Conservation (phyloP, 1,139 yeast genomes). For the Debaryomyces udenii region DNA sequence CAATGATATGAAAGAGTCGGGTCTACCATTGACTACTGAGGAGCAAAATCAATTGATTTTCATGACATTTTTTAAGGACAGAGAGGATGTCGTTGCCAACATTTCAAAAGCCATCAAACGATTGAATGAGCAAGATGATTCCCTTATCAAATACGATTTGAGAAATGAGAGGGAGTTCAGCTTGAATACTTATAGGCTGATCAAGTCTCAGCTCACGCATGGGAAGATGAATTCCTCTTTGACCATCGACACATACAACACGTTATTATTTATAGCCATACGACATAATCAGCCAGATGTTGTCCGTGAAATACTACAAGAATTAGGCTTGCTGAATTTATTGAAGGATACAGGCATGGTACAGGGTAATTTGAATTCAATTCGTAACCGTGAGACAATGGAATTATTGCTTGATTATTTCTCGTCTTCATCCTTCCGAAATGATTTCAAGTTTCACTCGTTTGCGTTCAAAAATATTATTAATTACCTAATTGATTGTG, state of each 20-base stretch:
- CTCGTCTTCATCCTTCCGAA: constrained; percentile 9
- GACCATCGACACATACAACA: constrained; percentile 23
- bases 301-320: constrained; percentile 18
- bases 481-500: constrained; percentile 4
- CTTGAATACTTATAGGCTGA: constrained; percentile 21
- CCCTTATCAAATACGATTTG: background rate
- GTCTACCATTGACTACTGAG: constrained; percentile 29
- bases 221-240: constrained; percentile 15
- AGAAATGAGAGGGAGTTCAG: constrained; percentile 21
- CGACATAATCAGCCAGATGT: constrained; percentile 25
- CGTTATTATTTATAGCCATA: constrained; percentile 30
- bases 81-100: constrained; percentile 21
- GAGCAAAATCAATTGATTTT: constrained; percentile 37
- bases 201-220: constrained; percentile 5
- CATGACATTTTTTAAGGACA: constrained; percentile 36
- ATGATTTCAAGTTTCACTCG: background rate
- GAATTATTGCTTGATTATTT: constrained; percentile 18
- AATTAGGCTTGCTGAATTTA: constrained; percentile 11
- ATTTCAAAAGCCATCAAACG: constrained; percentile 12
- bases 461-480: constrained; percentile 7
- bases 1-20: constrained; percentile 28
- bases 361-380: background rate
- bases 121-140: constrained; percentile 8
- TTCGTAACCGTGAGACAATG: constrained; percentile 16
- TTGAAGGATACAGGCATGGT: background rate